Evolutionary conservation across 371 early-diverging fungal genomes (phyloP).

Genomic region (Catenaria anguillulae): DNA sequence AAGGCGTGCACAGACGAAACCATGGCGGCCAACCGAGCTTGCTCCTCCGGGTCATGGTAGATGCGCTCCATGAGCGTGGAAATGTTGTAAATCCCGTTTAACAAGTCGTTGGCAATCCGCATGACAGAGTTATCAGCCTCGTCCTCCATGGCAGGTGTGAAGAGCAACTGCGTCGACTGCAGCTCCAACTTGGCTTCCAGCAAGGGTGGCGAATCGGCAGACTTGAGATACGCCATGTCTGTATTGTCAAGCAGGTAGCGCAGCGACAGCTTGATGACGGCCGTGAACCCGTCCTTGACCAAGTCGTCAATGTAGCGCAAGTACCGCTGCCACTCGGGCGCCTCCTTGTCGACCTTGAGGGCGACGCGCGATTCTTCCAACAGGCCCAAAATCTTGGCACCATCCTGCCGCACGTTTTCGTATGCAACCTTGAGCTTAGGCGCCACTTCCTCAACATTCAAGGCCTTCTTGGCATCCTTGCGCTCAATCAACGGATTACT

Average conservation of each 20-base stretch:
- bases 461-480: constrained; percentile 38
- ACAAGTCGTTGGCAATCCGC: constrained; percentile 22
- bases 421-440: constrained; percentile 27
- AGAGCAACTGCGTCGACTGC: constrained; percentile 27
- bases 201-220: constrained; percentile 28
- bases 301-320: constrained; percentile 28
- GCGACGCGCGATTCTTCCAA: constrained; percentile 27
- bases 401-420: constrained; percentile 34
- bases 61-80: constrained; percentile 35
- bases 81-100: constrained; percentile 35
- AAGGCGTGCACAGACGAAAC: background rate
- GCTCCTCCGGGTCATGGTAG: constrained; percentile 11
- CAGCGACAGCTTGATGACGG: constrained; percentile 27
- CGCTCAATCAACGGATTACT: constrained; percentile 36
- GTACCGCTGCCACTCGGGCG: constrained; percentile 27
- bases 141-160: constrained; percentile 41
- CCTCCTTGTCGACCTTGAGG: constrained; percentile 16
- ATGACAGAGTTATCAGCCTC: constrained; percentile 24
- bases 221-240: constrained; percentile 23
- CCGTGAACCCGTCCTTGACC: constrained; percentile 30
- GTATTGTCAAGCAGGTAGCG: constrained; percentile 35
- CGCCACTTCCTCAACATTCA: constrained; percentile 40
- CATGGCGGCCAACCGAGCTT: background rate
- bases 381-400: constrained; percentile 23
- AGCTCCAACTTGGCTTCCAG: constrained; percentile 42